Evolutionary conservation across 768 basidiomycete genomes (phyloP), one percentile per base, ranked within the genome.

Genomic region (Lactarius hatsudake): DNA sequence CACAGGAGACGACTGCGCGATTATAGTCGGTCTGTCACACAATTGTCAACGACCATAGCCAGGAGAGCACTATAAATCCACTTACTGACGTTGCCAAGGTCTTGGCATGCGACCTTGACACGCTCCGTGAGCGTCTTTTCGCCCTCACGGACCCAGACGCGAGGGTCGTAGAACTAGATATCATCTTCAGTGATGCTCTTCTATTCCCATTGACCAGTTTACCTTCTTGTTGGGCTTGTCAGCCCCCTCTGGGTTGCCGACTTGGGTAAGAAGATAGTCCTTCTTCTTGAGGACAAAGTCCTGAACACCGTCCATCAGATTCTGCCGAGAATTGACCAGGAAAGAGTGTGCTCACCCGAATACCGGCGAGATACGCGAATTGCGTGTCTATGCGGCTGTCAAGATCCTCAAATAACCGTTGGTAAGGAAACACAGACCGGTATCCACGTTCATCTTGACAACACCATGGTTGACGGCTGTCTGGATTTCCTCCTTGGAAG

Each of bases 221-320:
- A 88, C 89, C 87, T 98, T 99, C 91, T 99, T 99, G 88, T 99
- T 98, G 65, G 96, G 96, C 84, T 96, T 96, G 81, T 98, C 96
- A 26, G 87, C 77, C 55, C 95, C 96, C 30, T 98, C 96, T 48
- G 97, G 97, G 85, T 98, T 98, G 59, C 96, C 96, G 70, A 98
- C 94, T 77, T 99, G 96, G 36, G 87, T 82, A 75, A 85, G 77
- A 72, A 99, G 84, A 81, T 97, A 98, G 68, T 85, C 96, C 72
- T 88, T 86, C 86, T 93, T 97, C 71, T 86, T 88, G 72, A 75
- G 73, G 74, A 98, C 77, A 76, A 96, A 98, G 82, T 99, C 91
- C 84, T 94, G 70, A 3, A 70, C 30, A 32, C 15, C 59, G 53
- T 60, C 20, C 10, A 42, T 60, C 20, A 62, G 51, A 43, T 8